Evolutionary conservation across 2,329 filamentous ascomycete genomes (phyloP).

Genomic region (Phyllosticta citriasiana): DNA sequence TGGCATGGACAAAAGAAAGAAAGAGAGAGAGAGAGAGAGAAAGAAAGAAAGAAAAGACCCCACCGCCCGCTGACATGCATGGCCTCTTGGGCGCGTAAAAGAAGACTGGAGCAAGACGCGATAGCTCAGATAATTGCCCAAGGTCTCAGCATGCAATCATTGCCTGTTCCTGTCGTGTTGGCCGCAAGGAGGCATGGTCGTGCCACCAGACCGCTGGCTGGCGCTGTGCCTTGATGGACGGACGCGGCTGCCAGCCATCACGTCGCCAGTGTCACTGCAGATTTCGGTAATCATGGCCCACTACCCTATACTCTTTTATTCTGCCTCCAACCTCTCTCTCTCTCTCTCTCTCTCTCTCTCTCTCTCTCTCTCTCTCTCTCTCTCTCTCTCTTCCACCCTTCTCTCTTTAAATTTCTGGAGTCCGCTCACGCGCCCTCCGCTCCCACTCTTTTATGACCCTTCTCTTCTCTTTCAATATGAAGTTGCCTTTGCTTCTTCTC

Average conservation of each 20-base stretch:
- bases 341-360: neutral
- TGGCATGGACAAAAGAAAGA: neutral
- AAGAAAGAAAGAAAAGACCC: neutral
- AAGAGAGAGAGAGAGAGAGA: neutral
- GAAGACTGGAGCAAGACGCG: neutral
- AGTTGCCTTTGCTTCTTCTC: conserved; percentile 2
- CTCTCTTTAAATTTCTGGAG: neutral
- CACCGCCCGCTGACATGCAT: neutral
- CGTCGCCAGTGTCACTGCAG: neutral
- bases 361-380: conserved; percentile 1
- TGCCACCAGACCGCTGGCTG: neutral
- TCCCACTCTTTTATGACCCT: neutral
- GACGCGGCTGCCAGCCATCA: neutral
- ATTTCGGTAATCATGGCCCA: neutral
- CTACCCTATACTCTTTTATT: neutral
- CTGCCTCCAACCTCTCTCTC: neutral
- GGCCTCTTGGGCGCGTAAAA: neutral
- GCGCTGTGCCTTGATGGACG: neutral
- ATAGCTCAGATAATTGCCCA: neutral
- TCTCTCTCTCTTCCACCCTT: neutral
- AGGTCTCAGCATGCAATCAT: neutral
- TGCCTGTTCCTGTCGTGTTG: neutral
- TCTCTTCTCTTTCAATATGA: neutral
- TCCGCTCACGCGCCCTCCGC: neutral
- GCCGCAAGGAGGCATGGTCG: neutral